These are phyloP conservation scores for Cytospora leucostoma DNA, from an alignment of 2,329 filamentous ascomycete genomes.

Conservation along the genomic window DNA sequence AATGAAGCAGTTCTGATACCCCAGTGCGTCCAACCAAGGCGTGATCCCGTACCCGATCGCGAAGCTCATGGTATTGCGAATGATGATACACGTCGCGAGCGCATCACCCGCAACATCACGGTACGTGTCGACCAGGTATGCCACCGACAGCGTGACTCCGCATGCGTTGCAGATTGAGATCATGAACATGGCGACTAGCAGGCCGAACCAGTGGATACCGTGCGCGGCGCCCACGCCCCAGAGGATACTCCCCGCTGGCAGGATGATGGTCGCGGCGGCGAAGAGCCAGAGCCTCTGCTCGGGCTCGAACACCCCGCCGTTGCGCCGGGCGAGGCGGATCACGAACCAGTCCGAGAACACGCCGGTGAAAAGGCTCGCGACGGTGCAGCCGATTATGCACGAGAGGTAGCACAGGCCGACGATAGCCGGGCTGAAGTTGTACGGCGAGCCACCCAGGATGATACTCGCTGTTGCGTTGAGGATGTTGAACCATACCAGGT, in stretches of 20 bases:
- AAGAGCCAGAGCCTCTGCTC: conserved; percentile 39
- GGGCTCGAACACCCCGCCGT: conserved; percentile 38
- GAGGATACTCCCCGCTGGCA: conserved; percentile 47
- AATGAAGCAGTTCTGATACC: conserved; percentile 27
- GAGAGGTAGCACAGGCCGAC: conserved; percentile 34
- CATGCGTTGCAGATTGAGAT: conserved; percentile 47
- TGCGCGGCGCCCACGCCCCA: conserved; percentile 55
- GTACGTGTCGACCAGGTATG: conserved; percentile 52
- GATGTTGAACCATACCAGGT: conserved; percentile 39
- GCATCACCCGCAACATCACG: conserved; percentile 50
- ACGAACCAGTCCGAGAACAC: conserved; percentile 38
- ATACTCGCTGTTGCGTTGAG: conserved; percentile 41
- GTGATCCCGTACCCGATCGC: conserved; percentile 28
- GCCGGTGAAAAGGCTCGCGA: conserved; percentile 34
- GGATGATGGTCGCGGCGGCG: conserved; percentile 40
- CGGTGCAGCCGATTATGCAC: conserved; percentile 35
- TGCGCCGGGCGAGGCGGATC: conserved; percentile 35
- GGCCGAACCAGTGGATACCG: conserved; percentile 46
- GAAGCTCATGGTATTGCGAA: conserved; percentile 28
- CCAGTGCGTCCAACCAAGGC: conserved; percentile 26
- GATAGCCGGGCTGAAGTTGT: conserved; percentile 36
- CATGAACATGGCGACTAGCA: conserved; percentile 50
- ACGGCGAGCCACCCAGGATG: conserved; percentile 35
- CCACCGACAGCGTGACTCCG: conserved; percentile 45
- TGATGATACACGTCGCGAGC: conserved; percentile 50